Conservation (phyloP, 495 filamentous ascomycete genomes). For the Talaromyces liani region DNA sequence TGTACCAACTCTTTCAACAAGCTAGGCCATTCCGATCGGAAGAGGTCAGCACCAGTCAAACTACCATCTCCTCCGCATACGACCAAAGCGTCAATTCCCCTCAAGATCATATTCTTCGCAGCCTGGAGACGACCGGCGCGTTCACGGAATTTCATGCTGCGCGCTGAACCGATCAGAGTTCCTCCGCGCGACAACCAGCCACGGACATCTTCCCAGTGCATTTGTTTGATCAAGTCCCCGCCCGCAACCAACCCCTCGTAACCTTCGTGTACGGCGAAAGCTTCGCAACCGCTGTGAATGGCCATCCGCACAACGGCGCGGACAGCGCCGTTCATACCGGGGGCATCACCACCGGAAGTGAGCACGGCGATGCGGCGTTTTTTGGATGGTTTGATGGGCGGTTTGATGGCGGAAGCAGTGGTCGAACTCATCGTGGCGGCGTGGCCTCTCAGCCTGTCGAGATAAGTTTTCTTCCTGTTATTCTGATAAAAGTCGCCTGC, state of each 20-base stretch:
- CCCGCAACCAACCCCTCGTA: constrained; percentile 94
- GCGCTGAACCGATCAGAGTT: constrained; percentile 92
- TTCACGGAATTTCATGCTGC: constrained; percentile 84
- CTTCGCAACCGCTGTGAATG: constrained; percentile 77
- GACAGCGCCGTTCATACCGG: constrained; percentile 95
- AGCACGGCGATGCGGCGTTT: constrained; percentile 88
- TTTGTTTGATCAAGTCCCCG: constrained; percentile 75
- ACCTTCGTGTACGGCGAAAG: constrained; percentile 88
- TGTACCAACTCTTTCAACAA: constrained; percentile 76
- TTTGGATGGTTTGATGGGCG: constrained; percentile 33
- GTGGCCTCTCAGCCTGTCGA: background rate
- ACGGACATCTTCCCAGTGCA: constrained; percentile 91
- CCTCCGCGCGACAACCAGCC: constrained; percentile 93
- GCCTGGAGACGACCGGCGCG: constrained; percentile 71
- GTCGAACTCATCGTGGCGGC: constrained; percentile 3
- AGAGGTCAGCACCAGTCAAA: constrained; percentile 91
- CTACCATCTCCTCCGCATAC: constrained; percentile 98
- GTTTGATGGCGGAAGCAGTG: background rate
- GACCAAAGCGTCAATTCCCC: constrained; percentile 92
- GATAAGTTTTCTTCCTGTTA: background rate
- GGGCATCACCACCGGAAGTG: constrained; percentile 95
- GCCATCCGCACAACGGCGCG: constrained; percentile 91
- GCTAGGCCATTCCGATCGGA: constrained; percentile 84
- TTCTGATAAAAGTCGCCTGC: background rate
- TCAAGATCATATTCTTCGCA: constrained; percentile 86